phyloP scores from a whole-genome alignment of 805 yeast genomes.

The Candida peoriensis region DNA sequence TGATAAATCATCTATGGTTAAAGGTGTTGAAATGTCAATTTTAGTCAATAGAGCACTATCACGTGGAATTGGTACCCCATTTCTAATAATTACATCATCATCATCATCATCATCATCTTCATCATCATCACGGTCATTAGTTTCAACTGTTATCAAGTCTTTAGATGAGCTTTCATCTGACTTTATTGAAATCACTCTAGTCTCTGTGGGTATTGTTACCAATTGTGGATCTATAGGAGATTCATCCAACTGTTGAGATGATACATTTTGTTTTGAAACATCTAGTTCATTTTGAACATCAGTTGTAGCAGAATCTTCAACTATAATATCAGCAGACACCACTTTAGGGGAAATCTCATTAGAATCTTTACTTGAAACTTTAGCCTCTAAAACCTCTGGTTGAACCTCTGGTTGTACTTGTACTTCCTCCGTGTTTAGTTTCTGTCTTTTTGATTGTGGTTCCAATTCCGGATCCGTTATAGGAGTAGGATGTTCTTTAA shows the following conservation, averaged over 20 bases:
- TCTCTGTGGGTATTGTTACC: no score
- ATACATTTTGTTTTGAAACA: not conserved
- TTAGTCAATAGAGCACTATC: slow-evolving; percentile 17
- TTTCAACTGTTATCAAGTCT: not conserved
- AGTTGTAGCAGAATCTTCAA: not conserved
- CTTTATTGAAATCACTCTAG: no score
- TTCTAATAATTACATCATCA: slow-evolving; percentile 3
- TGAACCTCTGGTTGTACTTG: no score
- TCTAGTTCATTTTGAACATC: not conserved
- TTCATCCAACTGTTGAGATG: not conserved
- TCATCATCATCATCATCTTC: not conserved
- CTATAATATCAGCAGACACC: no score
- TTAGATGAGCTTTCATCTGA: no score
- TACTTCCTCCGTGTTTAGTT: no score
- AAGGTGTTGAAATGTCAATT: not conserved
- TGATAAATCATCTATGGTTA: slow-evolving; percentile 7
- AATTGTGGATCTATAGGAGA: no score
- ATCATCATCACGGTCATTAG: not conserved
- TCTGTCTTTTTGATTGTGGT: not conserved
- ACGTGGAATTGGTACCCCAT: slow-evolving; percentile 19
- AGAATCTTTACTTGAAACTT: no score
- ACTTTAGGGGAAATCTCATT: no score
- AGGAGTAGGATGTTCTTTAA: no score
- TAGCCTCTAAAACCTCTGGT: no score
- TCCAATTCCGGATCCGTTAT: not conserved